Conservation (phyloP, 202 grass and related monocot species). For the Panicum virgatum region DNA sequence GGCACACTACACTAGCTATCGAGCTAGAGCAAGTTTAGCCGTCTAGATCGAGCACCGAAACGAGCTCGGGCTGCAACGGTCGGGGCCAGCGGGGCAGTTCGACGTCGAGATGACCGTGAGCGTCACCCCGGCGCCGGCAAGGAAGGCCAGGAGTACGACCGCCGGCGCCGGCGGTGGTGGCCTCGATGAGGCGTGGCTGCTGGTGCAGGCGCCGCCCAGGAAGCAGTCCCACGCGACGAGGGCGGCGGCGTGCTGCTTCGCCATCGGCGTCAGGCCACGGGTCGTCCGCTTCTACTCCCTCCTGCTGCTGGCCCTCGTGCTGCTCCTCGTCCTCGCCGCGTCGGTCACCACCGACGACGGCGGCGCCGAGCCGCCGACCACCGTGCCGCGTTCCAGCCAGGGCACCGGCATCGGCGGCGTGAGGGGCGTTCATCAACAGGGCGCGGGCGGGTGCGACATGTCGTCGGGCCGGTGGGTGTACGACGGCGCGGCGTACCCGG, state of each 20-base stretch:
- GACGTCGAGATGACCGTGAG: background rate
- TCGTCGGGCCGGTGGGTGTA: conserved; percentile 75
- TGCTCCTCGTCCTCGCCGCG: conserved; percentile 43
- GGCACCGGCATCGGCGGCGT: background rate
- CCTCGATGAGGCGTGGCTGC: conserved; percentile 15
- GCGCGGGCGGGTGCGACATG: conserved; percentile 48
- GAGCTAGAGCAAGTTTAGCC: too few species aligned
- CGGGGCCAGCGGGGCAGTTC: background rate
- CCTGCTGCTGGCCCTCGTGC: conserved; percentile 42
- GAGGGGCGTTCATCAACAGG: too few species aligned
- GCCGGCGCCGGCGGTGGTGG: background rate
- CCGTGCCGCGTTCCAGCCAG: background rate
- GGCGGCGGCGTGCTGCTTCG: conserved; percentile 22
- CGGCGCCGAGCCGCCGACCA: background rate
- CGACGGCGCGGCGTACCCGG: conserved; percentile 46
- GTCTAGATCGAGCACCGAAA: too few species aligned
- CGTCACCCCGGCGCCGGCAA: background rate
- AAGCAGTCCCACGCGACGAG: background rate
- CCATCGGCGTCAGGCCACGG: conserved; percentile 16
- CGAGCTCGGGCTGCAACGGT: too few species aligned
- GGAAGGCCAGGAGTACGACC: background rate
- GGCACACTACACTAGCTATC: background rate
- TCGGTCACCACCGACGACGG: conserved; percentile 5
- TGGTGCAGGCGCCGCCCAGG: conserved; percentile 1
- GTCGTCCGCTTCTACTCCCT: conserved; percentile 51